Percentiles rank a stretch among this genome's conserved stretches.
Evolutionary conservation across 805 yeast species (phyloP).

Genomic region (Starmerella floricola): DNA sequence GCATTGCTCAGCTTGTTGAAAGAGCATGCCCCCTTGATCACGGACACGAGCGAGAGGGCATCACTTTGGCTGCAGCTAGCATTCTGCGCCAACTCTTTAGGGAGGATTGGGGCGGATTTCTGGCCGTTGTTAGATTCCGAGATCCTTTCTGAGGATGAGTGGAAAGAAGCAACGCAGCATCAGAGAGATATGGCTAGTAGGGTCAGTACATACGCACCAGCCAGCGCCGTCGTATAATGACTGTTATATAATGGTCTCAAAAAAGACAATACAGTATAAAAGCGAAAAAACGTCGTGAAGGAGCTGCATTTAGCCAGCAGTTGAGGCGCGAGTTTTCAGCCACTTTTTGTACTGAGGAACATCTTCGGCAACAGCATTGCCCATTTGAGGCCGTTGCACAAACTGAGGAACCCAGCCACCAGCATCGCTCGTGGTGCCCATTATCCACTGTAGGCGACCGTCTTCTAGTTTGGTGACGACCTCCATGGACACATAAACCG

Average conservation of each 20-base stretch:
- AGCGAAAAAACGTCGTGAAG: not conserved
- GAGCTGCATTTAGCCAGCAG: no score
- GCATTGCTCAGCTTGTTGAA: slow-evolving; percentile 21
- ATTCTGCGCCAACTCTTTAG: slow-evolving; percentile 78
- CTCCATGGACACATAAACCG: slow-evolving; percentile 30
- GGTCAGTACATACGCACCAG: slow-evolving; percentile 16
- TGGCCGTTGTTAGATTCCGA: slow-evolving; percentile 31
- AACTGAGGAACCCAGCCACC: slow-evolving; percentile 32
- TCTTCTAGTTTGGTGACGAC: slow-evolving; percentile 21
- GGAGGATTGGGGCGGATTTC: slow-evolving; percentile 59
- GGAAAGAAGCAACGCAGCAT: slow-evolving; percentile 35
- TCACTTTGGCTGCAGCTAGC: slow-evolving; percentile 61
- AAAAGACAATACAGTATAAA: not conserved
- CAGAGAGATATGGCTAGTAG: slow-evolving; percentile 30
- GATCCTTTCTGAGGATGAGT: slow-evolving; percentile 30
- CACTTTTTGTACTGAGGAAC: slow-evolving; percentile 28
- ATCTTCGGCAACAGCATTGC: slow-evolving; percentile 29
- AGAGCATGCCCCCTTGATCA: slow-evolving; percentile 24
- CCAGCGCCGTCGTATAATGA: no score
- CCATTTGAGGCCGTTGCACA: slow-evolving; percentile 29
- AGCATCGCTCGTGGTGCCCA: slow-evolving; percentile 33
- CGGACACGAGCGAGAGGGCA: slow-evolving; percentile 23
- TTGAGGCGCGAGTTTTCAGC: slow-evolving; percentile 9
- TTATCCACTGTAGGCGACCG: slow-evolving; percentile 29
- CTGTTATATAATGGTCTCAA: no score